Evolutionary conservation across 345 rosid species (phyloP), one percentile per base, ranked within the genome.

Genomic region (Noccaea caerulescens): DNA sequence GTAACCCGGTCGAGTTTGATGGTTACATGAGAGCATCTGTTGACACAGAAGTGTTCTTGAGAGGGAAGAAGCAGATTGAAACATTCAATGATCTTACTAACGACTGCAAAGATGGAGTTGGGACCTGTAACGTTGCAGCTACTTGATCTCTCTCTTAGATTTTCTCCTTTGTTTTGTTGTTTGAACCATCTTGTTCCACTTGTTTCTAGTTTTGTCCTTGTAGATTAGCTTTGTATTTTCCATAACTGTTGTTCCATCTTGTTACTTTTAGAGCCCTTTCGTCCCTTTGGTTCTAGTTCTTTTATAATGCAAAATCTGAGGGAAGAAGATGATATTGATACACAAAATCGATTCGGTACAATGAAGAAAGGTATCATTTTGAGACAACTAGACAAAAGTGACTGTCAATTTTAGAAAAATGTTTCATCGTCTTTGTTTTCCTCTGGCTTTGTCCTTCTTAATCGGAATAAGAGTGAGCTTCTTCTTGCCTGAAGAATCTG

Each of bases 41-140:
- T 2, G 97, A 89, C 67, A 89, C 98, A 4, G 95, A 93, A 82
- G 91, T 93, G 42, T 91, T 93, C 83, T 75, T 93, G 78, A 86
- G 98, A 71, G 99, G 95, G 53, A 93, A 91, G 83, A 93, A 85
- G 84, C 98, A 91, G 85, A 77, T 91, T 36, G 93, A 93, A 75
- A 91, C 97, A 23, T 91, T 91, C 84, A 88, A 89, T 7, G 96
- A 86, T 69, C 96, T 94, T 59, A 94, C 96, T 3, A 87, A 84
- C 3, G 97, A 89, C 78, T 94, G 97, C 79, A 94, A 86, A 82
- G 95, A 89, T 47, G 97, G 96, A 18, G 66, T 91, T 44, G 85
- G 88, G 71, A 88, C 93, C 10, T 94, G 99, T 82, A 89, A 69
- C 8, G 45, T 69, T 13, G 93, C 98, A 49, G 69, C 93, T 37